Base-by-base conservation (phyloP, 2,329 filamentous ascomycete genomes). In the Xylaria sp. region DNA sequence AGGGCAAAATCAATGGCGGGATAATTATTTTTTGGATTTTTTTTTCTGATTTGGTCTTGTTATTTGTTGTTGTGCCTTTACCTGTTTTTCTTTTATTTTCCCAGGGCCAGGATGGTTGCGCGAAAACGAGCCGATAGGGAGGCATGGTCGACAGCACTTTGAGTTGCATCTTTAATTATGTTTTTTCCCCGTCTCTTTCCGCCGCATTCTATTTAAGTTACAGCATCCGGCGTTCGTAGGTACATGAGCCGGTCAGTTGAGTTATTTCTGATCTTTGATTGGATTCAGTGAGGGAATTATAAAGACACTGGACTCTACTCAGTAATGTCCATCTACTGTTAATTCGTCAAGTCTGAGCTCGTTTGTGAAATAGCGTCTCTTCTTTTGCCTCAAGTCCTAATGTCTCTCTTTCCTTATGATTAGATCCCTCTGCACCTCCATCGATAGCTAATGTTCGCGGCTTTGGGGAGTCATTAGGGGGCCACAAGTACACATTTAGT, bases 1-100 rank as follows among this genome's bases (percentile, higher is more conserved):
- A 64, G 66, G 55, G 65, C 70, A 69, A 63, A 67, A 68, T 70
- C 70, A 70, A 63, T 10, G 37, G 15, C 50, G 56, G 56, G 28
- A 52, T 23, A 20, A 9, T 48, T 48, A 1, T 48, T n/a, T 61
- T 57, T 68, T 48, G 41, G 25, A 57, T 20, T 60, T 37, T 41
- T 50, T 59, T 37, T 44, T 57, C 13, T 44, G n/a, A 18, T 20
- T 20, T 48, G 6, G 4, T 48, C 6, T 20, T 9, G n/a, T n/a
- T 48, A n/a, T 20, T 48, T 3, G 44, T 20, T 48, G 6, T n/a
- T n/a, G 44, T 48, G 15, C 37, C 50, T 32, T 34, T 13, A 2
- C 23, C 51, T 32, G 44, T 7, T 57, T 57, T 65, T 50, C 32
- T 60, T 65, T 59, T 60, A 39, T 48, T 62, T 51, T 50, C 25